Evolutionary conservation across 495 filamentous ascomycete genomes (phyloP).

Genomic region (Pseudotulostoma volvatum): DNA sequence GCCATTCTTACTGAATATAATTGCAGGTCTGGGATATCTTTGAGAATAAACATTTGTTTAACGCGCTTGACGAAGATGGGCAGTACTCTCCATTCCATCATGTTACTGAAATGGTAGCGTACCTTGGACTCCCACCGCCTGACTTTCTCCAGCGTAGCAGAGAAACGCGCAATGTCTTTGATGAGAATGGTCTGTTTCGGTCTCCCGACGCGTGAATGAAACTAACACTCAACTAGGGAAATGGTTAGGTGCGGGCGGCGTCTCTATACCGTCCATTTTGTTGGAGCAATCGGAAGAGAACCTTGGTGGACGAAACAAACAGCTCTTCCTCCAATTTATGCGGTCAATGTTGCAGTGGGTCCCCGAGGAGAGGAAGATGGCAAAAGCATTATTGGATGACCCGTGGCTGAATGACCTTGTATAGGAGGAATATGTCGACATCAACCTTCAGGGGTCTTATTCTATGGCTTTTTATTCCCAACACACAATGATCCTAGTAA

Average conservation of each 20-base stretch:
- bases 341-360: constrained; percentile 26
- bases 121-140: constrained; percentile 14
- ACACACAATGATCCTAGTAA: no score
- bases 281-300: constrained; percentile 9
- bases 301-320: constrained; percentile 13
- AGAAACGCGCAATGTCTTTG: constrained; percentile 11
- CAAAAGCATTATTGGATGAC: constrained; percentile 20
- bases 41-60: constrained; percentile 9
- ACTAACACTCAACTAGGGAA: neutral
- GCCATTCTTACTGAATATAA: neutral
- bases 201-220: neutral
- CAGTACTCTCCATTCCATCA: constrained; percentile 11
- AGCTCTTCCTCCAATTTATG: constrained; percentile 21
- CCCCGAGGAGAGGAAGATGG: constrained; percentile 21
- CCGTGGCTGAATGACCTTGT: constrained; percentile 23
- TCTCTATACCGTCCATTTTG: constrained; percentile 3
- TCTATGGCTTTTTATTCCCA: no score
- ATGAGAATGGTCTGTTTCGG: constrained; percentile 8
- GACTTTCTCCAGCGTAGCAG: constrained; percentile 11
- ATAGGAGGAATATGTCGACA: no score
- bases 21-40: constrained; percentile 20
- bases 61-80: no score
- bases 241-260: neutral
- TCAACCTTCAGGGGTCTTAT: no score
- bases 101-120: constrained; percentile 14